phyloP scores from a whole-genome alignment of 1,284 basidiomycete genomes.

The Uromyces viciae-fabae region DNA sequence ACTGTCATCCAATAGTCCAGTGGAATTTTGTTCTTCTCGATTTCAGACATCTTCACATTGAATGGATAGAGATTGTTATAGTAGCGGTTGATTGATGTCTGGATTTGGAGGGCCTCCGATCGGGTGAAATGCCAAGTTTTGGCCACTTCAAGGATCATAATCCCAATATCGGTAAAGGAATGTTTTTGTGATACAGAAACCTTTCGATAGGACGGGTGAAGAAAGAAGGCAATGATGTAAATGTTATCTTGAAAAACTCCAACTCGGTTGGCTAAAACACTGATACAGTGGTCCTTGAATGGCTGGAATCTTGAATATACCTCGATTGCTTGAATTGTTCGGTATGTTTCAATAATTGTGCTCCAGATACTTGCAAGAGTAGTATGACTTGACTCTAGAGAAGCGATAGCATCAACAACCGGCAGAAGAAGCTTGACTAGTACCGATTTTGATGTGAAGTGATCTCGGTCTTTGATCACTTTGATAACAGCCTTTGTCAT shows the following conservation, averaged over 20 bases:
- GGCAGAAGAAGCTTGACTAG: conserved; percentile 1
- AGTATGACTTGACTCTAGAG: background rate
- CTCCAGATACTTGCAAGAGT: background rate
- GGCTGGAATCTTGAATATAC: background rate
- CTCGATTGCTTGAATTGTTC: background rate
- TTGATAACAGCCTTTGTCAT: background rate
- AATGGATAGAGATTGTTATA: too few relatives aligned
- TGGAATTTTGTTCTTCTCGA: too few relatives aligned
- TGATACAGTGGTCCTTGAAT: background rate
- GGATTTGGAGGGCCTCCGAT: background rate
- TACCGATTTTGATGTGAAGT: conserved; percentile 4
- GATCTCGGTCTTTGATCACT: background rate
- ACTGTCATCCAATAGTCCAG: too few relatives aligned
- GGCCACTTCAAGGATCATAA: background rate
- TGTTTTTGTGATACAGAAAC: background rate
- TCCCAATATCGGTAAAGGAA: background rate
- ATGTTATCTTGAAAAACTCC: background rate
- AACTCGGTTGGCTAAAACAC: background rate
- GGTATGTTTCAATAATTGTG: background rate
- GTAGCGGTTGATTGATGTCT: too few relatives aligned
- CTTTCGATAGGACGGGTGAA: background rate
- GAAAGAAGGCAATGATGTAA: conserved; percentile 18
- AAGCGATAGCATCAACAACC: background rate
- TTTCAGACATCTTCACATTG: too few relatives aligned
- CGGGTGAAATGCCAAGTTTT: background rate